Evolutionary conservation across 2,329 filamentous ascomycete species (phyloP).

Genomic region (Penicillium olsonii): DNA sequence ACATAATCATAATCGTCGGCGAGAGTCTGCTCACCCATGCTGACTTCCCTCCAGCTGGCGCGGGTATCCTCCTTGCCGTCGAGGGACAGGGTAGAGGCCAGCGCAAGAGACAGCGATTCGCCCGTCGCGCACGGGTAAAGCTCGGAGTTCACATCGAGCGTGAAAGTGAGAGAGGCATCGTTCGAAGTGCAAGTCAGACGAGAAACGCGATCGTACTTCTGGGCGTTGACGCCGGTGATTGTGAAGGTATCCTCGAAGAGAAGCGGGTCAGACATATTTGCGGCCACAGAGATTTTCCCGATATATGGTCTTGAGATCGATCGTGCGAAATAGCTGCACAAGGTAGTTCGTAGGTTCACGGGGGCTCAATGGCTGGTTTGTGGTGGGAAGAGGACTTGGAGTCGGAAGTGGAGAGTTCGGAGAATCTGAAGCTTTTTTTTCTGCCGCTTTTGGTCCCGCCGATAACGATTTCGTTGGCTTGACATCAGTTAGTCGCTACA

Average conservation of each 20-base stretch:
- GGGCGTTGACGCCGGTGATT: conserved; percentile 73
- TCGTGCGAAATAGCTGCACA: background rate
- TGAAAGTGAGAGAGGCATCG: conserved; percentile 74
- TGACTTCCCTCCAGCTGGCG: conserved; percentile 74
- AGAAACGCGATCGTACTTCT: conserved; percentile 93
- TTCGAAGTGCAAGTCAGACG: conserved; percentile 76
- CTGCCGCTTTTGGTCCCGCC: conserved; percentile 27
- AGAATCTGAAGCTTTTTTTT: conserved; percentile 32
- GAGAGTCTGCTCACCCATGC: conserved; percentile 59
- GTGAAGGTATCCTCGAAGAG: conserved; percentile 93
- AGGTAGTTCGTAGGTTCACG: background rate
- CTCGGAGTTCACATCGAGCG: conserved; percentile 91
- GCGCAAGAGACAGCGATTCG: conserved; percentile 76
- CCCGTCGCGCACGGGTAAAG: conserved; percentile 76
- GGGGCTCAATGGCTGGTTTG: conserved; percentile 2
- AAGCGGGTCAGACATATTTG: conserved; percentile 76
- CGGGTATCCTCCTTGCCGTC: conserved; percentile 79
- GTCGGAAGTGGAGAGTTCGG: conserved; percentile 19
- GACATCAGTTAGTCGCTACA: background rate
- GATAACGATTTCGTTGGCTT: conserved; percentile 23
- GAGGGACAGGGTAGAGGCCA: conserved; percentile 82
- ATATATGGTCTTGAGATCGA: background rate
- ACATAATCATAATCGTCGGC: conserved; percentile 56
- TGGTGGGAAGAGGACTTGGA: conserved; percentile 14
- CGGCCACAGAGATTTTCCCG: conserved; percentile 31